Evolutionary conservation across 768 basidiomycete species (phyloP).

Genomic region (Asterophora lycoperdoides): DNA sequence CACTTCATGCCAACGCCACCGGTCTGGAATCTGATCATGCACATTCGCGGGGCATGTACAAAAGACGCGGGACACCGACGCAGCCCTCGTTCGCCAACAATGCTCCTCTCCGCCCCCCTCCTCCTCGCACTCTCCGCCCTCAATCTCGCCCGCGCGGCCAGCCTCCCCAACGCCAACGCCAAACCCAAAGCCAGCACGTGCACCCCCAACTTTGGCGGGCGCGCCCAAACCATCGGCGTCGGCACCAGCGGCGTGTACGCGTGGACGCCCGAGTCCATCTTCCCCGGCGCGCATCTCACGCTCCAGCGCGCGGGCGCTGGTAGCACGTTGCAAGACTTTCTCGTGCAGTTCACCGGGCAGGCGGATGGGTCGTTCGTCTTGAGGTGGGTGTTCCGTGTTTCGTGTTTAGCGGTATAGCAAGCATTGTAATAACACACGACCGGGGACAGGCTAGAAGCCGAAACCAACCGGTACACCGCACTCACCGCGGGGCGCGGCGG

Average conservation of each 20-base stretch:
- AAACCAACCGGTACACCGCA: slow-evolving; percentile 3
- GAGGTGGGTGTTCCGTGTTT: slow-evolving; percentile 12
- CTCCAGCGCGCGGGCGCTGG: not conserved
- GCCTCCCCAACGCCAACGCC: slow-evolving; percentile 22
- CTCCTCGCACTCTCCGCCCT: not conserved
- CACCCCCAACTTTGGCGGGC: slow-evolving; percentile 6
- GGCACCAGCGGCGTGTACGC: slow-evolving; percentile 8
- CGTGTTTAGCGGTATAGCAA: too few species aligned
- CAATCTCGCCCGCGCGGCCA: slow-evolving; percentile 23
- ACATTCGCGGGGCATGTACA: too few species aligned
- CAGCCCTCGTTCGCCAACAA: not conserved
- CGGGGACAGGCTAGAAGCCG: slow-evolving; percentile 5
- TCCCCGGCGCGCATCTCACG: slow-evolving; percentile 7
- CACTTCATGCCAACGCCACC: too few species aligned
- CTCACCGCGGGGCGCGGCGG: slow-evolving; percentile 10
- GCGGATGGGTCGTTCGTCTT: slow-evolving; percentile 10
- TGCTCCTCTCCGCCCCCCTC: not conserved
- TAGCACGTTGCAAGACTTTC: slow-evolving; percentile 6
- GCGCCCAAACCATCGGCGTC: slow-evolving; percentile 13
- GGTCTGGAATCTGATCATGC: too few species aligned
- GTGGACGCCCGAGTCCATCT: slow-evolving; percentile 9
- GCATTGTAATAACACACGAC: too few species aligned
- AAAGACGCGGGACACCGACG: too few species aligned
- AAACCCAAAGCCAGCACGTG: slow-evolving; percentile 6
- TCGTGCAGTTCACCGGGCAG: slow-evolving; percentile 12